A percentile compares a stretch with the other conserved stretches of the same genome.
Evolutionary conservation across 768 basidiomycete genomes (phyloP).

Genomic region (Pilatotrama ljubarskyi): DNA sequence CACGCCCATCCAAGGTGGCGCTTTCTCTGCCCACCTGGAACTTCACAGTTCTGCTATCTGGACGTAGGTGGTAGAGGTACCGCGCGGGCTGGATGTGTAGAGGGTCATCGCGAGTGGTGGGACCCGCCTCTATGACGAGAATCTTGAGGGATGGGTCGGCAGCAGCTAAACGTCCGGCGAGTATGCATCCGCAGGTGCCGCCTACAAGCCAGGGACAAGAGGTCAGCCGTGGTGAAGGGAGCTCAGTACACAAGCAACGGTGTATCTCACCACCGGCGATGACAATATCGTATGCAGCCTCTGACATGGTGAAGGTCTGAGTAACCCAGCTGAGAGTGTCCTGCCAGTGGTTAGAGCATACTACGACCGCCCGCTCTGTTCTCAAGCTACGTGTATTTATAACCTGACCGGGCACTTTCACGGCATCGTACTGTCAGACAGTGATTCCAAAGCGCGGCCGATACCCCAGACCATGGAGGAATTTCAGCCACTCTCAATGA

Average conservation of each 20-base stretch:
- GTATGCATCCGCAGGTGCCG: constrained; percentile 54
- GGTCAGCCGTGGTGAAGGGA: not conserved
- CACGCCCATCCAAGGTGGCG: constrained; percentile 46
- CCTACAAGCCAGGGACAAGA: constrained; percentile 3
- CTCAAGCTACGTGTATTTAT: too few relatives aligned
- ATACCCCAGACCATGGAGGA: too few relatives aligned
- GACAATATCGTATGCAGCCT: constrained; percentile 18
- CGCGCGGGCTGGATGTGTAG: constrained; percentile 54
- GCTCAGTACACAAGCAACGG: not conserved
- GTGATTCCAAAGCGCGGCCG: too few relatives aligned
- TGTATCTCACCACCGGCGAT: constrained; percentile 29
- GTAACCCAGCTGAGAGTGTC: too few relatives aligned
- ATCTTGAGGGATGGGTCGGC: constrained; percentile 56
- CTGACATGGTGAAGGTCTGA: too few relatives aligned
- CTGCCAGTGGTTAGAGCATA: too few relatives aligned
- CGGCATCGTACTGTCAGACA: too few relatives aligned
- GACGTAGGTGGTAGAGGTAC: constrained; percentile 42
- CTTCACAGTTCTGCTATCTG: constrained; percentile 43
- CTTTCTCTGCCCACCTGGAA: constrained; percentile 40
- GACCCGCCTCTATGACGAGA: constrained; percentile 60
- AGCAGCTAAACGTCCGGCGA: constrained; percentile 51
- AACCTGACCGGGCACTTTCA: too few relatives aligned
- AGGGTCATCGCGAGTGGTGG: constrained; percentile 45
- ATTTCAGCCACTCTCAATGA: too few relatives aligned
- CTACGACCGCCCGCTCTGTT: too few relatives aligned